phyloP scores from a whole-genome alignment of 352 stramenopile genomes.

The Phytophthora capsici region DNA sequence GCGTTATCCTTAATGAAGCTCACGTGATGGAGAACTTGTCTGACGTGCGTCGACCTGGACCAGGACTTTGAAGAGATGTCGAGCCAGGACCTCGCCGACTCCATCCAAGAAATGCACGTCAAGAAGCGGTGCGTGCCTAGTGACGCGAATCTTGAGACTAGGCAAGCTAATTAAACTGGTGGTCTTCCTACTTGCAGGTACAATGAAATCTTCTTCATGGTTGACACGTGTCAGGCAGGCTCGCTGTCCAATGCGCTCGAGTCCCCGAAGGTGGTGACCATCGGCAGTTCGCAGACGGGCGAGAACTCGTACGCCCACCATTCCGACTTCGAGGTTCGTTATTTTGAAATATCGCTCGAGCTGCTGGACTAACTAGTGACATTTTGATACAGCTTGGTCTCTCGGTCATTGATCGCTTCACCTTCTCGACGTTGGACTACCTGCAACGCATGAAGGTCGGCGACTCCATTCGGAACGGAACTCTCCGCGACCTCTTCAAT shows the following conservation, averaged over 20 bases:
- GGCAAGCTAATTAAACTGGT: neutral
- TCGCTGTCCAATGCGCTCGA: constrained; percentile 89
- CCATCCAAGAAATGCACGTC: constrained; percentile 95
- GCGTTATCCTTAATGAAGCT: constrained; percentile 8
- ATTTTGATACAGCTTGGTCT: constrained; percentile 61
- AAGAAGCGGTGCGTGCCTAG: constrained; percentile 73
- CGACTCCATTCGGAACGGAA: constrained; percentile 69
- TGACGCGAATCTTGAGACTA: neutral
- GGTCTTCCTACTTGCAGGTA: constrained; percentile 60
- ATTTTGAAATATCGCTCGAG: neutral
- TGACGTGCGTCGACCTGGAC: constrained; percentile 8
- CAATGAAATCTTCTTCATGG: constrained; percentile 96
- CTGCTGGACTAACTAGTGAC: constrained; percentile 7
- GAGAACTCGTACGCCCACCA: constrained; percentile 97
- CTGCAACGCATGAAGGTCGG: constrained; percentile 86
- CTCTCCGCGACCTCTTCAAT: constrained; percentile 73
- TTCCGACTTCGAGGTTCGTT: constrained; percentile 73
- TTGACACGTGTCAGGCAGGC: constrained; percentile 98
- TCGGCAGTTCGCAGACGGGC: constrained; percentile 90
- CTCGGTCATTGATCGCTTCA: constrained; percentile 91
- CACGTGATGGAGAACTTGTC: constrained; percentile 10
- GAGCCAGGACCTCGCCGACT: constrained; percentile 92
- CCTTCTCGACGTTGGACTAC: constrained; percentile 90
- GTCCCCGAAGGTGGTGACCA: constrained; percentile 92
- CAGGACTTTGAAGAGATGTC: constrained; percentile 96